Evolutionary conservation across 2,329 filamentous ascomycete genomes (phyloP).

Genomic region (Ceratocystis eucalypticola): DNA sequence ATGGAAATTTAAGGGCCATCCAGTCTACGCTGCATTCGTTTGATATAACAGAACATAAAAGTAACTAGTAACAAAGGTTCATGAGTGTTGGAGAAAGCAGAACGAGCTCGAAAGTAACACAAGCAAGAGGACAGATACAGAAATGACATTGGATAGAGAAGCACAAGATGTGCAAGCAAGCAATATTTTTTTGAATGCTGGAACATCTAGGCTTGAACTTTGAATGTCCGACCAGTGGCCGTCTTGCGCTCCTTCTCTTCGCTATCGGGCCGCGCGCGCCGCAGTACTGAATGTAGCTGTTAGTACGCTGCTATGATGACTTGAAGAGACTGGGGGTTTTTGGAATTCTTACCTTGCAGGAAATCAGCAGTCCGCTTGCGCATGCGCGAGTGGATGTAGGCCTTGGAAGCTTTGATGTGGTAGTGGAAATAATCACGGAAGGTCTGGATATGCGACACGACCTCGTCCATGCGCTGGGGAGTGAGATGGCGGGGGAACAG

Average conservation of each 20-base stretch:
- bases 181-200: conserved; percentile 22
- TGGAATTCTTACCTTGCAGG: conserved; percentile 60
- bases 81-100: background rate
- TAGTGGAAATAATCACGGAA: conserved; percentile 99
- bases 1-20: background rate
- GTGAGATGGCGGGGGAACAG: conserved; percentile 92
- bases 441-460: conserved; percentile 98
- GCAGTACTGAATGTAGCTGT: conserved; percentile 54
- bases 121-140: conserved; percentile 9
- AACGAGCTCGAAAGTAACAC: background rate
- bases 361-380: conserved; percentile 95
- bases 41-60: background rate
- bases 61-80: conserved; percentile 2
- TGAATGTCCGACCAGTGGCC: conserved; percentile 88
- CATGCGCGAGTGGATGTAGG: conserved; percentile 98
- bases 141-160: conserved; percentile 7
- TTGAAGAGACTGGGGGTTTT: background rate
- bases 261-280: conserved; percentile 83
- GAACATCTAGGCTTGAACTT: conserved; percentile 30
- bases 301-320: conserved; percentile 8
- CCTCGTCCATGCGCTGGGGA: conserved; percentile 76
- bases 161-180: conserved; percentile 11
- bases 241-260: conserved; percentile 98
- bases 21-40: background rate
- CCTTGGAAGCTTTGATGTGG: conserved; percentile 98